These are phyloP conservation scores for Casuarina cunninghamiana DNA, from an alignment of 306 rosid species.

Conservation along the genomic window DNA sequence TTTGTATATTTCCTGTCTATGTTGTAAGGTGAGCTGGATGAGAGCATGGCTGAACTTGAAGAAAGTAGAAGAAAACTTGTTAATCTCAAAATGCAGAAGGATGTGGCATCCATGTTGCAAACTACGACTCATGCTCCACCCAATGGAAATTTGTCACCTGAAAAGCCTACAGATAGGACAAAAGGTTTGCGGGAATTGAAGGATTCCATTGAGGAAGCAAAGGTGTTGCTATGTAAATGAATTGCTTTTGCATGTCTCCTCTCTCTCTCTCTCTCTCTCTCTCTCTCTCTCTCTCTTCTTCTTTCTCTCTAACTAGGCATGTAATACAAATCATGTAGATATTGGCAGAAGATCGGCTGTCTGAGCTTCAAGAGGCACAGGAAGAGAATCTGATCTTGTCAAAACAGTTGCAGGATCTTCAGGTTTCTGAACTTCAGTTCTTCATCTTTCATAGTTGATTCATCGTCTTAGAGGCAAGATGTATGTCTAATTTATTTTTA, in stretches of 20 bases:
- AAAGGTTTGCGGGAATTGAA: conserved; percentile 75
- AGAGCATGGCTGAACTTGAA: conserved; percentile 79
- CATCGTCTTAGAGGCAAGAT: conserved; percentile 25
- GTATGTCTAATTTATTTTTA: conserved; percentile 8
- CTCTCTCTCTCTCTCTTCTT: conserved; percentile 14
- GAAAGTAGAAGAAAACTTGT: conserved; percentile 87
- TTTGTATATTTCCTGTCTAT: conserved; percentile 28
- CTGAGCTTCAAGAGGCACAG: conserved; percentile 76
- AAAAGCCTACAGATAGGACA: conserved; percentile 66
- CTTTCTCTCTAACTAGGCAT: conserved; percentile 17
- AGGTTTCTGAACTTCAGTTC: conserved; percentile 50
- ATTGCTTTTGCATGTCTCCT: conserved; percentile 1
- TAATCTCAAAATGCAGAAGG: conserved; percentile 87
- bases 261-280: conserved; percentile 16
- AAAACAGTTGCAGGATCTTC: conserved; percentile 76
- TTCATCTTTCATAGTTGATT: conserved; percentile 17
- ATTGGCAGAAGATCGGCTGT: conserved; percentile 70
- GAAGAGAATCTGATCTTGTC: conserved; percentile 66
- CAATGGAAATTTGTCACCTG: conserved; percentile 86
- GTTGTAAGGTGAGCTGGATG: conserved; percentile 82
- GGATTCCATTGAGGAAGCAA: conserved; percentile 89
- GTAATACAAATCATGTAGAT: conserved; percentile 47
- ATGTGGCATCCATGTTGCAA: conserved; percentile 52
- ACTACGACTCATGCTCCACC: conserved; percentile 45
- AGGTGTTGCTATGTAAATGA: conserved; percentile 43